Evolutionary conservation across 108 stramenopile species (phyloP), one percentile per base, ranked within the genome.

Genomic region (Fragilaria crotonensis): DNA sequence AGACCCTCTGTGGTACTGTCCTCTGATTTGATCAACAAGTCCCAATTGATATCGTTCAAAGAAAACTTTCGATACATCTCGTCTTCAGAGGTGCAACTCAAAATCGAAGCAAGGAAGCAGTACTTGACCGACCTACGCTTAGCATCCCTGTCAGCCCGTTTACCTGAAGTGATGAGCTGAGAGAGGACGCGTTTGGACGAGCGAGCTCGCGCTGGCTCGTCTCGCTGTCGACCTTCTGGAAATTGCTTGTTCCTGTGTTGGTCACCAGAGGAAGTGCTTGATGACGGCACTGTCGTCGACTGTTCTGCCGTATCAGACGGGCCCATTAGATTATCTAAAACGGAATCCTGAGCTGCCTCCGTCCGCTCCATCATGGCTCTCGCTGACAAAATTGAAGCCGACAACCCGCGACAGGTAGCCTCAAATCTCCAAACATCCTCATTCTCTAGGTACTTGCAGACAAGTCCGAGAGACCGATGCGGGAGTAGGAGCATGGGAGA

Each of bases 171-270:
- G 25, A 86, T 81, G 56, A 80, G 56, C 53, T 85, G 80, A 5
- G 78, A 78, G 19, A 71, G 66, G 14, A 92, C 62, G 26, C 90
- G 86, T 57, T 86, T 81, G 26, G 90, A 93, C 30, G 63, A 67
- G 41, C 83, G 63, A 57, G 60, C 49, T 30, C 19, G 9, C 22
- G 45, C 25, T 11, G 7, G 7, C 11, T 41, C 36, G 14, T 41
- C 36, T 11, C 36, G 36, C 14, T 41, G n/a, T n/a, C n/a, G n/a
- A n/a, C n/a, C n/a, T n/a, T n/a, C n/a, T n/a, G n/a, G n/a, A n/a
- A n/a, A n/a, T n/a, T n/a, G n/a, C n/a, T n/a, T n/a, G n/a, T n/a
- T n/a, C n/a, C n/a, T n/a, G n/a, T n/a, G n/a, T n/a, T n/a, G n/a
- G n/a, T n/a, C n/a, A n/a, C n/a, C n/a, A n/a, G n/a, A n/a, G n/a